Percentiles rank a stretch among this genome's conserved stretches.
Conservation (phyloP, 2,329 filamentous ascomycete species). For the Colletotrichum scovillei region DNA sequence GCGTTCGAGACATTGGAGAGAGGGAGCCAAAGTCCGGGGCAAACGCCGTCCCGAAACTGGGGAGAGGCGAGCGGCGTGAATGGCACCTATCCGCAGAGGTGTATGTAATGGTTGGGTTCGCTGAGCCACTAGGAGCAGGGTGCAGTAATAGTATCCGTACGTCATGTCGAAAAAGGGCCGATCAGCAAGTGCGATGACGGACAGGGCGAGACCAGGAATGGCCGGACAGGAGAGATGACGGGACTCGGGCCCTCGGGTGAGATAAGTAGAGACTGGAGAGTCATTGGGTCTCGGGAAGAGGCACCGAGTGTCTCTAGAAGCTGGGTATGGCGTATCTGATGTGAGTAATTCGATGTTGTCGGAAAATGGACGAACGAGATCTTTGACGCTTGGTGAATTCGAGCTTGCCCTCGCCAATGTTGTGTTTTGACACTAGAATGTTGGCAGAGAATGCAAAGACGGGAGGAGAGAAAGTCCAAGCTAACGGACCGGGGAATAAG, state of each 20-base stretch:
- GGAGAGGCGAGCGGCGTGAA: background rate
- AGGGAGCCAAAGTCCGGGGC: background rate
- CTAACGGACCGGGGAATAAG: background rate
- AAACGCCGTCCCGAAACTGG: constrained; percentile 2
- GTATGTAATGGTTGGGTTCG: background rate
- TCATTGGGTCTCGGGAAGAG: background rate
- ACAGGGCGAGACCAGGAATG: background rate
- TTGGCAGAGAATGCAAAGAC: background rate
- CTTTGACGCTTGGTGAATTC: background rate
- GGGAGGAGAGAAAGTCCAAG: background rate
- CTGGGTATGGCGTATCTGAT: background rate
- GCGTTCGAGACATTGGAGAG: background rate
- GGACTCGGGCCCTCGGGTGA: background rate
- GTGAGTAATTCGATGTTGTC: background rate
- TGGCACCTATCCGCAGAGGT: background rate
- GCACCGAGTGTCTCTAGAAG: background rate
- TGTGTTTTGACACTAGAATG: background rate
- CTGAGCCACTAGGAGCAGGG: background rate
- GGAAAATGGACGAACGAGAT: background rate
- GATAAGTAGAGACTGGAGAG: background rate
- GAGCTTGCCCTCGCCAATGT: background rate
- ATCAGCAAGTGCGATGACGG: constrained; percentile 19
- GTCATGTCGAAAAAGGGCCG: constrained; percentile 32
- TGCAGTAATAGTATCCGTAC: constrained; percentile 7
- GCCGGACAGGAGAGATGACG: background rate